phyloP scores from a whole-genome alignment of 257 asterid species.

The Asclepias syriaca region DNA sequence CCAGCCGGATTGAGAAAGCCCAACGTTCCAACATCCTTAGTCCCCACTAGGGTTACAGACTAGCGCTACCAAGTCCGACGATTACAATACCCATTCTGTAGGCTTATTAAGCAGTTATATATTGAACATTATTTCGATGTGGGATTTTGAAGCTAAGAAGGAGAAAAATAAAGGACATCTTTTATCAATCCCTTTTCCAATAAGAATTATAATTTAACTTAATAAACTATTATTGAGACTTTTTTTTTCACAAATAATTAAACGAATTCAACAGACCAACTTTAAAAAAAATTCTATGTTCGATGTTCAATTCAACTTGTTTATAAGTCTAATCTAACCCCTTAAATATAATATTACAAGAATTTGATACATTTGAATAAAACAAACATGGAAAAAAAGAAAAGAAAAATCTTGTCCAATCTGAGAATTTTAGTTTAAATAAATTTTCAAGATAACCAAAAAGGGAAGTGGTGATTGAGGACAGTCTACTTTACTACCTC shows the following conservation, averaged over 20 bases:
- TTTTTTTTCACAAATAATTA: too few species aligned
- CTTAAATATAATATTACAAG: too few species aligned
- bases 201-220: too few species aligned
- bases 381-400: not conserved
- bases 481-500: not conserved
- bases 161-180: too few species aligned
- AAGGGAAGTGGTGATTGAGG: not conserved
- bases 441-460: not conserved
- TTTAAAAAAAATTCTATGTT: too few species aligned
- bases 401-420: not conserved
- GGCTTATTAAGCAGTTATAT: too few species aligned
- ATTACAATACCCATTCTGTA: not conserved
- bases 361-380: too few species aligned
- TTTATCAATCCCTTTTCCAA: too few species aligned
- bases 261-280: too few species aligned
- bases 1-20: not conserved
- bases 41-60: slow-evolving; percentile 14
- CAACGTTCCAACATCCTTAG: slow-evolving; percentile 1
- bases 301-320: too few species aligned
- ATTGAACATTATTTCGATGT: not conserved
- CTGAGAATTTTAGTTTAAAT: not conserved
- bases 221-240: too few species aligned
- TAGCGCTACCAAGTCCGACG: slow-evolving; percentile 9
- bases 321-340: too few species aligned
- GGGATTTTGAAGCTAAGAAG: not conserved